Base-by-base conservation (phyloP, 306 rosid genomes). In the Lotus japonicus region DNA sequence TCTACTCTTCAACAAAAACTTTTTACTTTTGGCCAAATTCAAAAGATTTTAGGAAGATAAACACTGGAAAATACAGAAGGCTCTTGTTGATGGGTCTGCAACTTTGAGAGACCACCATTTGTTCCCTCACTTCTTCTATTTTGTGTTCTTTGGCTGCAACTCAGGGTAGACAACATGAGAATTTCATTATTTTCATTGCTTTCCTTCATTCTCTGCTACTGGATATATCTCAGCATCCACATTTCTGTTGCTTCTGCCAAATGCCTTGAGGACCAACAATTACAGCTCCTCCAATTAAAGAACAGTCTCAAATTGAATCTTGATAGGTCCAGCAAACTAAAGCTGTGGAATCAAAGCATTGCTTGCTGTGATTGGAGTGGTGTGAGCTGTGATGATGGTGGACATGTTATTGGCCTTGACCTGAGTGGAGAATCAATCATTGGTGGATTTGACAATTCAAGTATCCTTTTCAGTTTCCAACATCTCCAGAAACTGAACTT, bases 281-380 rank as follows among this genome's bases (percentile, higher is more conserved):
- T n/a, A 2, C 35, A 54, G 11, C 15, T 77, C 16, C 72, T 62
- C n/a, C 44, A 52, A 12, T 6, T 68, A 52, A 76, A 76, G 21
- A 9, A 60, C 41, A 2, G 1, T 70, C 86, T 85, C 65, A 0
- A 0, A 5, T 73, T 53, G 13, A 0, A 17, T 15, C 0, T 11
- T 28, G 0, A 31, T 1, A 0, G 0, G 1, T 79, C 90, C 11
- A 13, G 2, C n/a, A 78, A 81, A 45, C 46, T 80, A 2, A 54
- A 5, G 16, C 12, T 3, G 0, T 79, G 82, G 87, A 72, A 76
- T 38, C 48, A 48, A 45, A 79, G 21, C 14, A 0, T n/a, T 1
- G 74, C 75, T 81, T 81, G 81, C 13, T 80, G 82, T 71, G 33
- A 50, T 2, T 85, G 94, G 94, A 45, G 8, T 1, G 94, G 88